Percentiles rank a stretch among this genome's conserved stretches.
These are phyloP conservation scores for Acer negundo DNA, from an alignment of 345 rosid genomes.

Conservation along the genomic window DNA sequence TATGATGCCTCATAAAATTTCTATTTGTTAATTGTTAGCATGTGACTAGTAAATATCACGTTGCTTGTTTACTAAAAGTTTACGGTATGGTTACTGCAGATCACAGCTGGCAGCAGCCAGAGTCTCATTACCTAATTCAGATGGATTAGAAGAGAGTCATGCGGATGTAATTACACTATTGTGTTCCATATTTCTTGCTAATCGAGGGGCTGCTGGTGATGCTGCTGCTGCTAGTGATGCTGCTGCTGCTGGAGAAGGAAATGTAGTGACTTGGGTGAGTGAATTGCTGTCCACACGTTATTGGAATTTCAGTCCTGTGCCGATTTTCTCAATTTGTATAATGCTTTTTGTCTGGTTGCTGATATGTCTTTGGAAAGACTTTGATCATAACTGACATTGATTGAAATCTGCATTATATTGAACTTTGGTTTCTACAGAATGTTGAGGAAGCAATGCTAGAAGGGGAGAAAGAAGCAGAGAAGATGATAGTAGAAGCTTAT, in stretches of 20 bases:
- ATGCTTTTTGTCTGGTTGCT: slow-evolving; percentile 1
- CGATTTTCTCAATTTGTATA: neutral
- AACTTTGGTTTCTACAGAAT: slow-evolving; percentile 43
- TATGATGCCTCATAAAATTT: neutral
- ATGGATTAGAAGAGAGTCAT: slow-evolving; percentile 46
- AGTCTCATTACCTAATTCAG: slow-evolving; percentile 52
- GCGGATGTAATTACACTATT: slow-evolving; percentile 69
- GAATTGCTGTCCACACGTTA: slow-evolving; percentile 1
- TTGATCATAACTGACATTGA: neutral
- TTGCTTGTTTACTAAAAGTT: neutral
- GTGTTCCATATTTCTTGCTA: slow-evolving; percentile 84
- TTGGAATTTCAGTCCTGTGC: neutral
- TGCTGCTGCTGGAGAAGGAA: slow-evolving; percentile 55
- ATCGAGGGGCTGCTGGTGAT: slow-evolving; percentile 66
- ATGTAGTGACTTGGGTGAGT: slow-evolving; percentile 65
- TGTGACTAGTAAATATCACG: neutral
- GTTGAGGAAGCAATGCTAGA: slow-evolving; percentile 76
- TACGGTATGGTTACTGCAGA: slow-evolving; percentile 43
- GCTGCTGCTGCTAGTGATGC: slow-evolving; percentile 53
- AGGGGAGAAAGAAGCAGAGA: slow-evolving; percentile 98
- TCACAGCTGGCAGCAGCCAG: slow-evolving; percentile 76
- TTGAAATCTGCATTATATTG: slow-evolving; percentile 14
- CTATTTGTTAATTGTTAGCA: neutral
- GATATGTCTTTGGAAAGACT: neutral
- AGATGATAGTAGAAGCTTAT: slow-evolving; percentile 97